Evolutionary conservation across 345 rosid genomes (phyloP).

Genomic region (Tarenaya hassleriana): DNA sequence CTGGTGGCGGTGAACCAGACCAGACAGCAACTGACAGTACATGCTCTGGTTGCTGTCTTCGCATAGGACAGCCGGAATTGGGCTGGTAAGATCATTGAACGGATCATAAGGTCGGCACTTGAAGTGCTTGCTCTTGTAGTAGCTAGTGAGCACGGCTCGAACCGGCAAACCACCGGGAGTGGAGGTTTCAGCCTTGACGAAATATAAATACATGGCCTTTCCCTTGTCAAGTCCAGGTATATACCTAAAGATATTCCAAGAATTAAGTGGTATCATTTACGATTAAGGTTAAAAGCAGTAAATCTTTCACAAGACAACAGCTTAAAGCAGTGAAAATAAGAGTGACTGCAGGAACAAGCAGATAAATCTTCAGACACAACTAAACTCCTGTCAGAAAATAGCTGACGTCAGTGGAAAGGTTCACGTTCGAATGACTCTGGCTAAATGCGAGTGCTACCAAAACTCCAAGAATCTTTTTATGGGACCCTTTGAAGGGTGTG

Average conservation of each 20-base stretch:
- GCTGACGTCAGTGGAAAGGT: no score
- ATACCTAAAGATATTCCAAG: conserved; percentile 40
- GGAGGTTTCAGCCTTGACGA: conserved; percentile 68
- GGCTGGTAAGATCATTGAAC: conserved; percentile 74
- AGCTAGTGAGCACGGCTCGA: conserved; percentile 82
- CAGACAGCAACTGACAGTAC: conserved; percentile 85
- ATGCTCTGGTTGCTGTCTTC: conserved; percentile 88
- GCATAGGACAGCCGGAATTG: conserved; percentile 76
- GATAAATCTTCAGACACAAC: no score
- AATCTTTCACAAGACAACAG: no score
- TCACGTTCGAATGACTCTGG: no score
- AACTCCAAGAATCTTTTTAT: no score
- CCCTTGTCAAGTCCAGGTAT: conserved; percentile 82
- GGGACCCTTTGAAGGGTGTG: no score
- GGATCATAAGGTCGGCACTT: conserved; percentile 62
- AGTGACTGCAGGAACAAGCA: no score
- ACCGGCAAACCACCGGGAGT: conserved; percentile 78
- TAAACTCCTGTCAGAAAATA: no score
- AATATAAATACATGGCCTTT: conserved; percentile 78
- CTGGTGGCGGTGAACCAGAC: conserved; percentile 59
- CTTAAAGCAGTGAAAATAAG: no score
- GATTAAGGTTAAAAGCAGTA: no score
- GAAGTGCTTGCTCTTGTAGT: conserved; percentile 83
- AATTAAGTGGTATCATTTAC: conserved; percentile 31
- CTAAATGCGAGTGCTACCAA: no score